These are phyloP conservation scores for Zygotorulaspora mrakii DNA, from an alignment of 1,139 yeast species.

Conservation along the genomic window DNA sequence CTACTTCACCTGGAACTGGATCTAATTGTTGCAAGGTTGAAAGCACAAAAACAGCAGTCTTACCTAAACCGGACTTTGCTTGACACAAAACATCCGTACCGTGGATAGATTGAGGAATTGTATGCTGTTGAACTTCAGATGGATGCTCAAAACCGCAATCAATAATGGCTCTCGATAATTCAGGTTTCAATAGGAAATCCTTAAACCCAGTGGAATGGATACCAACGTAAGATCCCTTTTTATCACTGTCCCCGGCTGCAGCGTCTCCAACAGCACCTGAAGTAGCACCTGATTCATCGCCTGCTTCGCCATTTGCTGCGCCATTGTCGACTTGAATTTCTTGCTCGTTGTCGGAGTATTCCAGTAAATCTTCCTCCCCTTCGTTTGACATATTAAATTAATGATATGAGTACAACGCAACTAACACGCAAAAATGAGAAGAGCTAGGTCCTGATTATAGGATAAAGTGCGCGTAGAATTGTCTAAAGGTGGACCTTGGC, in stretches of 20 bases:
- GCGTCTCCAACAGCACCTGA: constrained; percentile 29
- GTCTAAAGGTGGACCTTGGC: neutral
- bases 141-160: constrained; percentile 99
- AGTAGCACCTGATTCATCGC: constrained; percentile 27
- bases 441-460: constrained; percentile 1
- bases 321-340: constrained; percentile 70
- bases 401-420: constrained; percentile 4
- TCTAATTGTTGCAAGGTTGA: constrained; percentile 96
- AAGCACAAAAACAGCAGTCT: constrained; percentile 95
- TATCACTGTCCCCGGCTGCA: constrained; percentile 57
- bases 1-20: constrained; percentile 94
- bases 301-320: constrained; percentile 38
- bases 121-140: constrained; percentile 98
- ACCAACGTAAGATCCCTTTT: constrained; percentile 97
- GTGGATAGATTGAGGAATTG: constrained; percentile 96
- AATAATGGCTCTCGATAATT: constrained; percentile 92
- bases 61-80: constrained; percentile 99
- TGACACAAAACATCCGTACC: constrained; percentile 98
- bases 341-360: constrained; percentile 97
- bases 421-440: constrained; percentile 2
- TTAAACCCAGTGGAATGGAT: constrained; percentile 98
- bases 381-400: constrained; percentile 47
- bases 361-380: constrained; percentile 98
- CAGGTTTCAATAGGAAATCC: constrained; percentile 94
- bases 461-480: constrained; percentile 2